Base-by-base conservation (phyloP, 2,329 filamentous ascomycete species). In the Neofusicoccum cordaticola region DNA sequence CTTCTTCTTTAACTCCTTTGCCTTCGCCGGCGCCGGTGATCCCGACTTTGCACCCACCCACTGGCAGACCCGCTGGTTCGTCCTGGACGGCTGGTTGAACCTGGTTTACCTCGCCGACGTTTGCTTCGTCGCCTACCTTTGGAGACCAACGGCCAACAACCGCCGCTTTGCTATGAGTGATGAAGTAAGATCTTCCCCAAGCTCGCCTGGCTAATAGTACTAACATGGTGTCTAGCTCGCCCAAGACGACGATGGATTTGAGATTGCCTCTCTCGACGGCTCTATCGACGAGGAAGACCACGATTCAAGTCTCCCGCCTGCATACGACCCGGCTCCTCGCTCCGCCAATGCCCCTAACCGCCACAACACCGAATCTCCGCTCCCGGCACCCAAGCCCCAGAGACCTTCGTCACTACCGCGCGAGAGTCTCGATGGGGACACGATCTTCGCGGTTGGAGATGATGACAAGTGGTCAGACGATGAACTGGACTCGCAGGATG, bases 121-220 rank as follows among this genome's bases (percentile, higher is more conserved):
- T 31, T 88, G 88, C 63, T 97, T 94, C 79, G 86, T 99, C 69
- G 93, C 95, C 22, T 99, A 98, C 77, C 84, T 99, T 62, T 99
- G 95, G 95, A 86, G 95, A 53, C 95, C 95, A 6, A 98, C 94
- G 22, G 93, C 91, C 61, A 98, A 99, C 80, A 99, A 99, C 80
- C 87, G 93, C 71, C 88, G 95, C 65, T 99, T 99, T 73, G 95
- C 95, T 67, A 99, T 99, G 95, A 96, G 92, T 80, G 95, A 99
- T 73, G 95, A 99, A 84, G 86, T 88, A 81, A 72, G 81, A 65
- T 65, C 4, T n/a, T 34, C 5, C 8, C 17, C 11, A 48, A 17
- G 19, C n/a, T 15, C 13, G 6, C 19, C 15, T 17, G n/a, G n/a
- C 11, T 4, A 13, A 44, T 27, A 44, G 58, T 35, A 11, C 42